Percentiles rank a stretch among this genome's conserved stretches.
Evolutionary conservation across 495 filamentous ascomycete genomes (phyloP).

Genomic region (Neurospora sp.): DNA sequence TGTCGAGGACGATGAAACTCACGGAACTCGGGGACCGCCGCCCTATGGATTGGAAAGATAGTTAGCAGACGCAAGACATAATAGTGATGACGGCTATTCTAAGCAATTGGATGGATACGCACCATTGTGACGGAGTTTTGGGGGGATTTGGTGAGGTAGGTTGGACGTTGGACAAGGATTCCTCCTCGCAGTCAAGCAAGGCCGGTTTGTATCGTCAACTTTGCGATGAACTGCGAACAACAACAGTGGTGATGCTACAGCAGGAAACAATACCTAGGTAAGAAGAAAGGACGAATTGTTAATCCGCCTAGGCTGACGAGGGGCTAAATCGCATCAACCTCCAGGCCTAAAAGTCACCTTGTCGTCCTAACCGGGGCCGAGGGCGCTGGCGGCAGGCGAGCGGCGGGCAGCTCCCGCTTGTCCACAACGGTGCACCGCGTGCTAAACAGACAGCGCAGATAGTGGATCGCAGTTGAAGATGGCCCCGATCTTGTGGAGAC

Average conservation of each 20-base stretch:
- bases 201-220: neutral
- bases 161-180: constrained; percentile 1
- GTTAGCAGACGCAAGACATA: neutral
- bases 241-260: neutral
- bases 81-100: neutral
- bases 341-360: neutral
- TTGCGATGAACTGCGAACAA: neutral
- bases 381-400: neutral
- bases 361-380: neutral
- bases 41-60: constrained; percentile 29
- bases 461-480: neutral
- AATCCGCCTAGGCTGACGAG: neutral
- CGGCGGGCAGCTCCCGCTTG: neutral
- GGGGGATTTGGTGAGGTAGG: constrained; percentile 2
- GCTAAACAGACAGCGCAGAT: neutral
- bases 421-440: neutral
- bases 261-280: neutral
- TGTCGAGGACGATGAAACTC: constrained; percentile 29
- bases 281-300: neutral
- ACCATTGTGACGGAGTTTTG: constrained; percentile 23
- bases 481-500: neutral
- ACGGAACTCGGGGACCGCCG: constrained; percentile 85
- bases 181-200: neutral
- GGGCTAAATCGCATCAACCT: neutral
- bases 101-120: constrained; percentile 3